Evolutionary conservation across 129 eudicot species (phyloP), one percentile per base, ranked within the genome.

Genomic region (Oenanthe sinensis): DNA sequence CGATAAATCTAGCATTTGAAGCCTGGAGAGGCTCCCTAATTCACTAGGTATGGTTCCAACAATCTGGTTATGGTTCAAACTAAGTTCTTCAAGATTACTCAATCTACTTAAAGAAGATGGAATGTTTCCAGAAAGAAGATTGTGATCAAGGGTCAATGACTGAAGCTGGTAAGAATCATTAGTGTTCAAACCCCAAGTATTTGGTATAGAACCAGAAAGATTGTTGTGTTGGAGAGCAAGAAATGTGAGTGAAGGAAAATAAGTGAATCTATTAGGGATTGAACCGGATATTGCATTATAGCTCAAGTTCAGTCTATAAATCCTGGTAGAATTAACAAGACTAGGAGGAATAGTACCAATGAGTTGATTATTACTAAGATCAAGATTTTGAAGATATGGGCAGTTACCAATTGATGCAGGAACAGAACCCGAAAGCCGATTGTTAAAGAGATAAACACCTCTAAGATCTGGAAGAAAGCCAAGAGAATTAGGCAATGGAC

Each of bases 401-500:
- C 85, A 79, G 72, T 80, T 85, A 14, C 86, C 90, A 54, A 96
- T 70, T 2, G 97, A 88, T 8, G 91, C 89, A 46, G 99, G 99
- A 44, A 96, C 84, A 2, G 95, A 90, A 65, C 99, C 99, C 16
- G 96, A 87, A 77, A 96, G 88, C 33, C 90, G 91, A 63, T 96
- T 96, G 43, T 96, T 96, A 83, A 92, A 96, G 49, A 96, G 91
- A 84, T 88, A 87, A 45, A 92, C 88, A 0, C 97, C 99, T 87
- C 97, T 82, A 74, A 96, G 95, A 75, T 86, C 85, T 4, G 91
- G 96, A 22, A 96, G 90, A 3, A 83, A 79, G 54, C 96, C 91
- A 49, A 96, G 78, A 2, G 97, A 90, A 8, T 83, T 81, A 0
- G 99, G 99, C 16, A 96, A 79, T 9, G 89, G 83, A 44, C 99